Conservation (phyloP, 2,329 filamentous ascomycete species). For the Exophiala sp. region DNA sequence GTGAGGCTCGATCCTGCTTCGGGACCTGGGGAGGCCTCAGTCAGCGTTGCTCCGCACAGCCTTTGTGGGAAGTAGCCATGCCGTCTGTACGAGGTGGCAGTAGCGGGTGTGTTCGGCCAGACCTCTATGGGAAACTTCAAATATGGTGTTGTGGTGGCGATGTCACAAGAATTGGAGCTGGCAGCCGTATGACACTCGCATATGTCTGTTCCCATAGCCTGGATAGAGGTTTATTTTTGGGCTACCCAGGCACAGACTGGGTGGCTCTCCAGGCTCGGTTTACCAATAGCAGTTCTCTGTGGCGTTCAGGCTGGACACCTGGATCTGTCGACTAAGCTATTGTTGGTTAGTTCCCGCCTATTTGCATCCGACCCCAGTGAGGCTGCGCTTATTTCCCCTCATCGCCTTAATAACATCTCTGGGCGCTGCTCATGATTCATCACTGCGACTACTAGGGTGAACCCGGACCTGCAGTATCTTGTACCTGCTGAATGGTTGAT, state of each 20-base stretch:
- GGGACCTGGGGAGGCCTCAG: neutral
- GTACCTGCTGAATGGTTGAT: no score
- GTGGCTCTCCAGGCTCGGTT: no score
- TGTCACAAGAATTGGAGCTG: no score
- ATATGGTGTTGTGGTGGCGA: no score
- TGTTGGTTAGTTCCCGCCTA: neutral
- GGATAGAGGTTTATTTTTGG: neutral
- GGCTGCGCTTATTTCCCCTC: neutral
- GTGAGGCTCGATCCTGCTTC: neutral
- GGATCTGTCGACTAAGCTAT: neutral
- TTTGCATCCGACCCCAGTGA: neutral
- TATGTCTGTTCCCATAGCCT: neutral
- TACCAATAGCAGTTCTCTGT: neutral
- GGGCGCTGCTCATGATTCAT: no score
- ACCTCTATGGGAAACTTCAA: no score
- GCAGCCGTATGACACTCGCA: no score
- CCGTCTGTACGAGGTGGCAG: no score
- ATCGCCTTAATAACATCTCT: neutral
- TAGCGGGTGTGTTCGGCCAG: no score
- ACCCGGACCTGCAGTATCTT: no score
- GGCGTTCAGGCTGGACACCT: constrained; percentile 1
- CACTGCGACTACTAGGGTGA: no score
- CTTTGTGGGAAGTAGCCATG: no score
- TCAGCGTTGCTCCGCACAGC: neutral
- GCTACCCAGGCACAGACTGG: neutral